These are phyloP conservation scores for Santalum album DNA, from an alignment of 164 flowering plant genomes.

Conservation along the genomic window DNA sequence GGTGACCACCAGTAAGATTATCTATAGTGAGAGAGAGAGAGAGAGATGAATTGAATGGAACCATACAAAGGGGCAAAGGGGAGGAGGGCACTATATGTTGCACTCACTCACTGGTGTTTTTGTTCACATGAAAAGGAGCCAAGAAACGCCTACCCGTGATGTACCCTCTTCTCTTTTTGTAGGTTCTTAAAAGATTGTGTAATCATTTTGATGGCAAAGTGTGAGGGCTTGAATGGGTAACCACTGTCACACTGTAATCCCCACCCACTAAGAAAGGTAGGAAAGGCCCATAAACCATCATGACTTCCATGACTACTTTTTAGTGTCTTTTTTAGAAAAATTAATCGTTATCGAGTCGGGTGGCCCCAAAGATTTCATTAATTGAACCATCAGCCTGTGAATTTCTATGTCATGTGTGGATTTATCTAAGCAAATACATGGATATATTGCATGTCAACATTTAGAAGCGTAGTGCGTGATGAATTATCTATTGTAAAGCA, in stretches of 20 bases:
- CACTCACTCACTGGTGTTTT: neutral
- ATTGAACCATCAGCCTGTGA: no score
- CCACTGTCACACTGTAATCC: neutral
- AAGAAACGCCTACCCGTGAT: neutral
- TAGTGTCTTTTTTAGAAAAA: neutral
- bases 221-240: neutral
- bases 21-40: neutral
- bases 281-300: neutral
- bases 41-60: neutral
- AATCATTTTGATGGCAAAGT: neutral
- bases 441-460: no score
- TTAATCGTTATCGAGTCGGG: no score
- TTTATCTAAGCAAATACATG: no score
- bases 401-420: no score
- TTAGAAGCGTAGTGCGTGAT: no score
- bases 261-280: neutral
- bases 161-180: neutral
- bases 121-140: neutral
- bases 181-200: neutral
- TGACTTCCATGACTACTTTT: neutral
- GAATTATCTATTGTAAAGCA: no score
- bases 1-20: neutral
- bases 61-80: neutral
- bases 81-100: neutral
- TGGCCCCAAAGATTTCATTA: no score